phyloP scores from a whole-genome alignment of 1,284 basidiomycete species.

The Retiboletus flavoniger region DNA sequence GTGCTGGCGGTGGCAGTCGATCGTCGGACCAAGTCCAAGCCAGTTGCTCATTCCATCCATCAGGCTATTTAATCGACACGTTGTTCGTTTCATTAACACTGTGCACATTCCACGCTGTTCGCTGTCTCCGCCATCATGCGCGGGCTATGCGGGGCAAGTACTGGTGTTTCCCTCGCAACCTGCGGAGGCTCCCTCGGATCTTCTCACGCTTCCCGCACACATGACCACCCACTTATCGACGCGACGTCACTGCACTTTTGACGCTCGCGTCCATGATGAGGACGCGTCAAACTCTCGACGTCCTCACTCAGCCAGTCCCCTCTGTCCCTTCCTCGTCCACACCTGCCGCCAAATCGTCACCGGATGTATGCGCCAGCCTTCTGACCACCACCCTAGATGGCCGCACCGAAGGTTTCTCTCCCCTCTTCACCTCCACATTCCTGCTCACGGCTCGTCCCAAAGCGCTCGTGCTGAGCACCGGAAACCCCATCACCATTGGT shows the following conservation, averaged over 20 bases:
- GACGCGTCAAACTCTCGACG: slow-evolving; percentile 18
- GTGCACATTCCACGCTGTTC: slow-evolving; percentile 5
- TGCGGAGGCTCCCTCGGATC: background rate
- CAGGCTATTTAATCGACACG: slow-evolving; percentile 3
- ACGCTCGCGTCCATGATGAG: slow-evolving; percentile 19
- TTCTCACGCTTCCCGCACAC: slow-evolving; percentile 14
- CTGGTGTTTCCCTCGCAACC: slow-evolving; percentile 20
- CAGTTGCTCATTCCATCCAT: background rate
- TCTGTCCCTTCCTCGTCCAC: slow-evolving; percentile 25
- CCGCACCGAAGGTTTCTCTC: slow-evolving; percentile 54
- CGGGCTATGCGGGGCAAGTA: slow-evolving; percentile 11
- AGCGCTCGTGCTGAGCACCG: slow-evolving; percentile 59
- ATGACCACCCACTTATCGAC: slow-evolving; percentile 18
- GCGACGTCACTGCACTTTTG: slow-evolving; percentile 9
- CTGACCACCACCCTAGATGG: slow-evolving; percentile 53
- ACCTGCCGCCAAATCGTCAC: slow-evolving; percentile 7
- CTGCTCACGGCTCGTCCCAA: slow-evolving; percentile 19
- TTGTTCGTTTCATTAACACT: slow-evolving; percentile 6
- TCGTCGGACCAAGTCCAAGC: background rate
- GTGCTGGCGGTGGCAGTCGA: background rate
- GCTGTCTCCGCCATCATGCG: slow-evolving; percentile 12
- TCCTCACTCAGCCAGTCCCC: slow-evolving; percentile 30
- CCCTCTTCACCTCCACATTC: background rate
- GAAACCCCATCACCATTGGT: slow-evolving; percentile 64
- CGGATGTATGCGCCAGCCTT: slow-evolving; percentile 66